A percentile compares a stretch with the other conserved stretches of the same genome.
phyloP scores from a whole-genome alignment of 1,284 basidiomycete genomes.

The Butyriboletus appendiculatus region DNA sequence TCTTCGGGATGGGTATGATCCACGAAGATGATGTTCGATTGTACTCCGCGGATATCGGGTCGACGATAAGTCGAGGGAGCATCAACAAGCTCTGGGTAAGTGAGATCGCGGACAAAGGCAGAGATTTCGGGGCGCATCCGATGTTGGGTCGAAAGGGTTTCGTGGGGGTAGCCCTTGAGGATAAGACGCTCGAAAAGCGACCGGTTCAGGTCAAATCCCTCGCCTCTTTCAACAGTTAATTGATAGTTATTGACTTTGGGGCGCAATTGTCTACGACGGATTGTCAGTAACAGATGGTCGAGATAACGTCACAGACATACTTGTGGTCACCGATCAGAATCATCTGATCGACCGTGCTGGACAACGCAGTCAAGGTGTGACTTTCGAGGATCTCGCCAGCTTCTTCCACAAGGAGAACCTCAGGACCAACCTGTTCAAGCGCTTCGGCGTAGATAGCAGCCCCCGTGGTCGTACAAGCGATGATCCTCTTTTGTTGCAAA shows the following conservation, averaged over 20 bases:
- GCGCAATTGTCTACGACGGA: conserved; percentile 53
- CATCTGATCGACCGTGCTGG: conserved; percentile 46
- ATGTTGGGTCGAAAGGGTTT: conserved; percentile 54
- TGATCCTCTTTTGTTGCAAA: conserved; percentile 50
- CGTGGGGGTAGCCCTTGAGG: conserved; percentile 57
- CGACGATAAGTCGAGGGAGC: conserved; percentile 48
- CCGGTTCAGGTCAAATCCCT: conserved; percentile 61
- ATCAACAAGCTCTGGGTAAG: conserved; percentile 62
- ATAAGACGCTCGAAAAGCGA: conserved; percentile 68
- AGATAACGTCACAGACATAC: conserved; percentile 38
- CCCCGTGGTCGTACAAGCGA: conserved; percentile 66
- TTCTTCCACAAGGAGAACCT: conserved; percentile 63
- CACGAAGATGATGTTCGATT: conserved; percentile 59
- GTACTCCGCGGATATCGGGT: conserved; percentile 50
- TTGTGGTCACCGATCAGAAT: conserved; percentile 72
- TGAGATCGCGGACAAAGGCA: conserved; percentile 53
- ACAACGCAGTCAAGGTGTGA: conserved; percentile 58
- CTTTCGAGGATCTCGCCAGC: conserved; percentile 70
- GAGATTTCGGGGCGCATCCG: conserved; percentile 72
- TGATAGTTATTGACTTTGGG: conserved; percentile 66
- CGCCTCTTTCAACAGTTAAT: conserved; percentile 64
- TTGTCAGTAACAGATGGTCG: neutral
- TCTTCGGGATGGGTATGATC: conserved; percentile 57
- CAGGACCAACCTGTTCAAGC: conserved; percentile 44
- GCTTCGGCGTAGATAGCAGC: conserved; percentile 56